Conservation (phyloP, 2,329 filamentous ascomycete genomes). For the Epichloe hybrida region DNA sequence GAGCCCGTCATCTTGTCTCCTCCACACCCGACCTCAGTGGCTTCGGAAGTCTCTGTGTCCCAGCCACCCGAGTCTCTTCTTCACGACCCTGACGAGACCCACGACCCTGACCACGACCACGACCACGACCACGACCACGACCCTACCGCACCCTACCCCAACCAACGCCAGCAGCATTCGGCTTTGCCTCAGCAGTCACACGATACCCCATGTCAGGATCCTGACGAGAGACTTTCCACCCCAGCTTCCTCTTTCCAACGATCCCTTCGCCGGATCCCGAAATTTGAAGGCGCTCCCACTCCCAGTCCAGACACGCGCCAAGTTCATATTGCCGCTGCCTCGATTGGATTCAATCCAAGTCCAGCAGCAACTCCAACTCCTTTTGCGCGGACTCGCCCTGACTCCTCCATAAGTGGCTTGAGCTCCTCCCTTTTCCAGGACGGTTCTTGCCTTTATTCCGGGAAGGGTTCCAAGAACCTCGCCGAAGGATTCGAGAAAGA, state of each 20-base stretch:
- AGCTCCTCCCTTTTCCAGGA: constrained; percentile 20
- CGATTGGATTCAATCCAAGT: constrained; percentile 27
- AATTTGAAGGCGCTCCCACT: constrained; percentile 31
- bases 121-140: constrained; percentile 22
- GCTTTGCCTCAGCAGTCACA: constrained; percentile 5
- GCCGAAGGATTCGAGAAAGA: constrained; percentile 31
- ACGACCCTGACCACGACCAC: no score
- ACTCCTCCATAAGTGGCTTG: constrained; percentile 24
- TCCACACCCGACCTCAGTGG: constrained; percentile 21
- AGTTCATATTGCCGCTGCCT: constrained; percentile 33
- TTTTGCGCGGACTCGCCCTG: constrained; percentile 8
- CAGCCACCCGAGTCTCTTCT: constrained; percentile 24
- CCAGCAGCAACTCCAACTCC: constrained; percentile 12
- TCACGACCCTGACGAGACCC: constrained; percentile 42
- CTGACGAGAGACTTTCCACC: constrained; percentile 26
- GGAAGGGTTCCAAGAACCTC: constrained; percentile 34
- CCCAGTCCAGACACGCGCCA: constrained; percentile 29
- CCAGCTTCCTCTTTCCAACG: constrained; percentile 32
- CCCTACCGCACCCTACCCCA: constrained; percentile 20
- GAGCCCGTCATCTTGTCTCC: constrained; percentile 33
- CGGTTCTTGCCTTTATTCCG: constrained; percentile 14
- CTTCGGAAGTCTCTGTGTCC: constrained; percentile 31
- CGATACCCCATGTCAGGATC: not conserved
- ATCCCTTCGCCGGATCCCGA: constrained; percentile 37
- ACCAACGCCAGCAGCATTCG: constrained; percentile 28